Evolutionary conservation across 257 asterid species (phyloP), one percentile per base, ranked within the genome.

Genomic region (Ilex asprella): DNA sequence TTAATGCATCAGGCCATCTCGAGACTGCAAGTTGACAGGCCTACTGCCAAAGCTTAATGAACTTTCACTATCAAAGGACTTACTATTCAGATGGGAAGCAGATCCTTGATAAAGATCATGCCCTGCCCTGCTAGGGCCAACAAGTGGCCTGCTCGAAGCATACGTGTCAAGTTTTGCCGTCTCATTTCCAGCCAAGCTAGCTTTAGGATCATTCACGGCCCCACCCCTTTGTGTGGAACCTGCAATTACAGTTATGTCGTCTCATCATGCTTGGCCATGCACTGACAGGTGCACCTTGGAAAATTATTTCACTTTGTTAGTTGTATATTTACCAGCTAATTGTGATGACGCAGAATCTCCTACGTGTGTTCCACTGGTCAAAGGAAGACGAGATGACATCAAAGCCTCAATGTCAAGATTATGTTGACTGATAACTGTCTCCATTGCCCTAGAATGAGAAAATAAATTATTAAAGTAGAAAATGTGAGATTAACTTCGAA

Each of bases 371-470:
- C 92, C 95, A 68, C 88, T 70, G 62, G 87, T 77, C 73, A 75
- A 44, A 15, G 99, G 91, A 74, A 76, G 79, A 57, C 94, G 95
- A 13, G 97, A 79, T 41, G 97, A 79, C 92, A 90, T 78, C 64
- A 93, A 79, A 60, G 90, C 80, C 75, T 89, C 97, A 67, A 89
- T 85, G 64, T 93, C 99, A 66, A 93, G 95, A 76, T 84, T 88
- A 77, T 93, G 83, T 69, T 93, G 95, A 70, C 87, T 89, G 70
- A 93, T 84, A 53, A 93, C 97, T 68, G 99, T 93, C 80, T 93
- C 97, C 99, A 93, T 93, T 51, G 99, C 99, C 94, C 99, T 93
- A 69, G 73, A 70, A 74, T 66, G 46, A 62, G 58, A 58, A 49
- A 59, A 54, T 16, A 7, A 61, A 29, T 35, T 35, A 8, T 13